Evolutionary conservation across 768 basidiomycete genomes (phyloP).

Genomic region (Pleurotus cornucopiae): DNA sequence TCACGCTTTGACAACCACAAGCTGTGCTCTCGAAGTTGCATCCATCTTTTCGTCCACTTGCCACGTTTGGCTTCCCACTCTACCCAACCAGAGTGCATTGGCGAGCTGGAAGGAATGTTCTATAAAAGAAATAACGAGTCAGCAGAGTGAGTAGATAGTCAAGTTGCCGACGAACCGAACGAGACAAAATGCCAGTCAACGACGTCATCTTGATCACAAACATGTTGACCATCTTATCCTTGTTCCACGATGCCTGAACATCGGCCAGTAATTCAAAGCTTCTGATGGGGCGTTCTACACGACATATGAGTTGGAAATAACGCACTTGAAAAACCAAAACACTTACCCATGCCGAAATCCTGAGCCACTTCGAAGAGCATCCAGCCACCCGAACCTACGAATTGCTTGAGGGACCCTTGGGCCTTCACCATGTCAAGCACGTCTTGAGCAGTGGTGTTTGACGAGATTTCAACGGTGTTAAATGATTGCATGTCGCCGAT

Average conservation of each 20-base stretch:
- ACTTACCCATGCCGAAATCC: conserved; percentile 88
- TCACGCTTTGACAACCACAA: conserved; percentile 89
- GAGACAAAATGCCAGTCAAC: conserved; percentile 54
- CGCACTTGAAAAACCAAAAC: conserved; percentile 3
- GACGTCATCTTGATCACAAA: conserved; percentile 77
- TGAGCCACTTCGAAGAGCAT: conserved; percentile 89
- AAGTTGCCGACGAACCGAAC: conserved; percentile 39
- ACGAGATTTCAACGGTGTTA: conserved; percentile 66
- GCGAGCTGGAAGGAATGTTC: conserved; percentile 42
- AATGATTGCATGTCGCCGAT: conserved; percentile 74
- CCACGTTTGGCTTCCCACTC: conserved; percentile 90
- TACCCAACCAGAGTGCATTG: conserved; percentile 57
- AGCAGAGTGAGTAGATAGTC: not conserved
- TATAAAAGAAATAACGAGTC: conserved; percentile 8
- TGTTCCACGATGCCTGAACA: conserved; percentile 85
- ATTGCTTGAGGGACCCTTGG: conserved; percentile 63
- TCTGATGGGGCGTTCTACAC: conserved; percentile 81
- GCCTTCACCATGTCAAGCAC: conserved; percentile 61
- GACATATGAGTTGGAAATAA: conserved; percentile 7
- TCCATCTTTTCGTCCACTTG: conserved; percentile 93
- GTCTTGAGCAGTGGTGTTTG: conserved; percentile 67
- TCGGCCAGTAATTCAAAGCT: conserved; percentile 82
- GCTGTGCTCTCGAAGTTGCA: conserved; percentile 82
- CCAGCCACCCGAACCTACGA: conserved; percentile 65
- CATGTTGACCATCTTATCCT: conserved; percentile 72